Evolutionary conservation across 2,329 filamentous ascomycete genomes (phyloP), one percentile per base, ranked within the genome.

Genomic region (Clonostachys solani): DNA sequence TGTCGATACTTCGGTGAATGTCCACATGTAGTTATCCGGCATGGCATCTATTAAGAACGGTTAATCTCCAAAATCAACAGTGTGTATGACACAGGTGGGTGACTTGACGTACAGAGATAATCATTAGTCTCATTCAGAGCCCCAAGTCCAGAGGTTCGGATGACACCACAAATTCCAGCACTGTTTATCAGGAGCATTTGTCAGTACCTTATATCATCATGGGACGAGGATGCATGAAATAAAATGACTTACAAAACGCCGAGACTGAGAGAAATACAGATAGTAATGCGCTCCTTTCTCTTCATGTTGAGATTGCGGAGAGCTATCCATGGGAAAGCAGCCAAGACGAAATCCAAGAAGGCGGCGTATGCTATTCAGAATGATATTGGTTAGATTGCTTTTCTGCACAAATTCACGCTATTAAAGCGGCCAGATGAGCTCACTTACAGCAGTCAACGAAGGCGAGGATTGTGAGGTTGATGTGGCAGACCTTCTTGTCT

Each of bases 1-100:
- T 37, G 53, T 50, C 18, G 47, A 13, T 16, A 37, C 37, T 35
- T 45, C 43, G 33, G 33, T 45, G 2, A 35, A 17, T 35, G 43
- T 45, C 43, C 43, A 45, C n/a, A 45, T 38, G 17, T 37, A 23
- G 7, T 33, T 37, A 12, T 45, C 43, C 6, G 43, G n/a, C 15
- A 37, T 40, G 17, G 33, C 43, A 19, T 17, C 43, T 45, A 17
- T 5, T 8, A 3, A 18, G 23, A 23, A 13, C 8, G 8, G 9
- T 29, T 10, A 29, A 10, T 29, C 8, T 29, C 13, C 12, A 16
- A 8, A 23, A 19, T 16, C 2, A 44, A 35, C 19, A 23, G 15
- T 7, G 12, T 34, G 2, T 2, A 10, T 17, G 2, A 23, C 16
- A 4, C 17, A n/a, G 4, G n/a, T 8, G 15, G n/a, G 33, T 15